Base-by-base conservation (phyloP, 352 stramenopile species). In the Phytophthora sp. region DNA sequence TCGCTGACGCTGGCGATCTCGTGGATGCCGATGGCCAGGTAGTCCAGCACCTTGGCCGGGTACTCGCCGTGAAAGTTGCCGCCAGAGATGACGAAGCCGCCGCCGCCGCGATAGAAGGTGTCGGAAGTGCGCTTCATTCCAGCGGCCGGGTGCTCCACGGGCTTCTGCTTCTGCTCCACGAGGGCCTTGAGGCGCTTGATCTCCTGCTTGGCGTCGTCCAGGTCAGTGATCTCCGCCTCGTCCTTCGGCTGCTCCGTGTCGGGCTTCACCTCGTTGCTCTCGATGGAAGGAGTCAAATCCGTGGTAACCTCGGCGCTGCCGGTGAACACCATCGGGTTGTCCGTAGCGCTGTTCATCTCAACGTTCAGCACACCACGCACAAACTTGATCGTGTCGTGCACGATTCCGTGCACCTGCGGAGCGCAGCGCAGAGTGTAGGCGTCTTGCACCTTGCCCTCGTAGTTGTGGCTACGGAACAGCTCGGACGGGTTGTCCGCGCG, bases 1-100 rank as follows among this genome's bases (percentile, higher is more conserved):
- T 97, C 89, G 45, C 80, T 94, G 44, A 97, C 91, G 55, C 81
- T 85, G 37, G 88, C 78, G 21, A 96, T 83, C 63, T 97, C 87
- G 52, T 91, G 82, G 51, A 96, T 81, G 4, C 81, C 89, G 52
- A 97, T 97, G n/a, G 88, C 83, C 34, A 97, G 74, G 72, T 91
- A 97, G 67, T 97, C 89, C 21, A 96, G 74, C 28, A 91, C 89
- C 69, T 96, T 96, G 52, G 86, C 89, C 12, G 88, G 87, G 76
- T 97, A 97, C 64, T 97, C 89, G 42, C 88, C 89, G 61, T 97
- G 88, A 74, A 97, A 97, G 72, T 97, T 97, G 67, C 89, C 88
- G 31, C 89, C 89, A 3, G 87, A 96, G 63, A 96, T 96, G 76
- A 96, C 85, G 52, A 95, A 91, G 27, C 84, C 85, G 30, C 83